Evolutionary conservation across 257 asterid genomes (phyloP).

Genomic region (Solanum pennellii): DNA sequence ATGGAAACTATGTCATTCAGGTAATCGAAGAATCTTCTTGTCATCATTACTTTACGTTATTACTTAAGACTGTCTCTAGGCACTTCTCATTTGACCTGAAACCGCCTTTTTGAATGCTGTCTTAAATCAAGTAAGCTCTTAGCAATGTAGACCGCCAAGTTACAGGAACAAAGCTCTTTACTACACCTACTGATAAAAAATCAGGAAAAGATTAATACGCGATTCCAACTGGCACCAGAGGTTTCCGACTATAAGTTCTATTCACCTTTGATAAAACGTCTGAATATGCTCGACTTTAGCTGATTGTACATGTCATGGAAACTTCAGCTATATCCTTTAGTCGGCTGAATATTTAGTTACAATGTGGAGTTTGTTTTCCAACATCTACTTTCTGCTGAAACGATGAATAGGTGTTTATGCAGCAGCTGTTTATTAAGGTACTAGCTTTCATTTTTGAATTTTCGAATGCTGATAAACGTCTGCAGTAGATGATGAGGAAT

Average conservation of each 20-base stretch:
- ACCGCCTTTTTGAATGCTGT: not conserved
- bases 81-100: not conserved
- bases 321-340: not conserved
- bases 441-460: not conserved
- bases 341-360: not conserved
- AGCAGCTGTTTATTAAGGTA: not conserved
- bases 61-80: not conserved
- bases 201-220: not conserved
- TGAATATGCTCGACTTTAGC: not conserved
- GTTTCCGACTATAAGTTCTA: not conserved
- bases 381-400: not conserved
- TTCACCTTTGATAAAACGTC: not conserved
- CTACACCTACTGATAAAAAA: not conserved
- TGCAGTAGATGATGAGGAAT: not conserved
- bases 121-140: not conserved
- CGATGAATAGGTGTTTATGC: not conserved
- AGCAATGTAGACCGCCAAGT: not conserved
- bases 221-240: not conserved
- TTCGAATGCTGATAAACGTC: not conserved
- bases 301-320: not conserved
- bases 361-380: not conserved
- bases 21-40: constrained; percentile 16
- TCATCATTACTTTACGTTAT: not conserved
- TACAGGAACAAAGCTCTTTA: not conserved
- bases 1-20: constrained; percentile 91